Percentiles rank a stretch among this genome's conserved stretches.
These are phyloP conservation scores for Lactifluus pinguis DNA, from an alignment of 768 basidiomycete species.

Conservation along the genomic window DNA sequence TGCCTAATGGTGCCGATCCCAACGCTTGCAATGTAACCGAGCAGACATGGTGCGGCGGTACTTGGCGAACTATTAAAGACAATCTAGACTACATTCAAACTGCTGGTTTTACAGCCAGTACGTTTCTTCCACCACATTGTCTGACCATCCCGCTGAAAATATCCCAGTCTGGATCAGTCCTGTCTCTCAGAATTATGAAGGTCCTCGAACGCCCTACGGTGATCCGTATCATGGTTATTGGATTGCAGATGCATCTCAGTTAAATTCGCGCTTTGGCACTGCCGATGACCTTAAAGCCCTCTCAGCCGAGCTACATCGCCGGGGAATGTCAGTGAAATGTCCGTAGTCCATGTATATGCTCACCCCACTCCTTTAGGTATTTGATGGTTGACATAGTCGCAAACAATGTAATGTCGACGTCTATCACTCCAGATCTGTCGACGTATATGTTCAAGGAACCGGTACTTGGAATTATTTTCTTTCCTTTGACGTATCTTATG, in stretches of 20 bases:
- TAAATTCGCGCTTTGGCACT: constrained; percentile 68
- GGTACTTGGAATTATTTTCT: constrained; percentile 28
- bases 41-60: constrained; percentile 79
- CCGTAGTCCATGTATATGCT: neutral
- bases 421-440: constrained; percentile 53
- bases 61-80: constrained; percentile 64
- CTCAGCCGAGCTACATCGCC: constrained; percentile 53
- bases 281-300: constrained; percentile 63
- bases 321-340: constrained; percentile 48
- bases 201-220: constrained; percentile 61
- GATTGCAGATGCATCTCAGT: constrained; percentile 55
- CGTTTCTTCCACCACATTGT: constrained; percentile 15
- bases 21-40: constrained; percentile 47
- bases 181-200: constrained; percentile 68
- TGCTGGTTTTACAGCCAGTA: constrained; percentile 73
- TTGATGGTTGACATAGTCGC: constrained; percentile 82
- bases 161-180: constrained; percentile 73
- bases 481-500: constrained; percentile 3
- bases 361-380: constrained; percentile 34
- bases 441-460: constrained; percentile 58
- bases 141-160: neutral
- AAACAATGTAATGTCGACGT: constrained; percentile 77
- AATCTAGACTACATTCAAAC: constrained; percentile 82
- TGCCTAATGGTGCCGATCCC: constrained; percentile 44
- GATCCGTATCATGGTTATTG: constrained; percentile 86